Evolutionary conservation across 2,329 filamentous ascomycete species (phyloP).

Genomic region (Sporothrix brasiliensis): DNA sequence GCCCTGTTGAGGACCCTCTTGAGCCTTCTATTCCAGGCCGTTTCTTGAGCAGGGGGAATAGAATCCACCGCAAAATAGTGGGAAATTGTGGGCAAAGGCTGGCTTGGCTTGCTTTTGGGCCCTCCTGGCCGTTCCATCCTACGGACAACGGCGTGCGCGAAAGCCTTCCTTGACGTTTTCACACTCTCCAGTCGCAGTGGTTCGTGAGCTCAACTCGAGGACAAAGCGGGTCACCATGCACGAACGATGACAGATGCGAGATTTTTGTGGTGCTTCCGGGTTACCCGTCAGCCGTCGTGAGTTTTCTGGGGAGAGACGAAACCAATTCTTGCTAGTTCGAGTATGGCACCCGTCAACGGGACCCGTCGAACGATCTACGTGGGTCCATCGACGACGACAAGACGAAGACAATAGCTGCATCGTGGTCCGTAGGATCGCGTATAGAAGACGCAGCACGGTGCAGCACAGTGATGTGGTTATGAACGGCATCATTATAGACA

Average conservation of each 20-base stretch:
- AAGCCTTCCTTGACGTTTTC: background rate
- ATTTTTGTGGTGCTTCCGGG: background rate
- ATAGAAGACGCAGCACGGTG: background rate
- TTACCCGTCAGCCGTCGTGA: background rate
- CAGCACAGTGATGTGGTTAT: background rate
- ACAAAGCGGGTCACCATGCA: conserved; percentile 8
- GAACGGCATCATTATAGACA: too few species aligned
- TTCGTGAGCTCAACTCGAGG: background rate
- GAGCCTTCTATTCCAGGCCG: background rate
- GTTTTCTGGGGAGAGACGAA: background rate
- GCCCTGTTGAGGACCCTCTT: conserved; percentile 14
- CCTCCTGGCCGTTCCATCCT: background rate
- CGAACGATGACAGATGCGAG: background rate
- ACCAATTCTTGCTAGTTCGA: background rate
- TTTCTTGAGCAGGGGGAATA: background rate
- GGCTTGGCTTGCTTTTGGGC: conserved; percentile 15
- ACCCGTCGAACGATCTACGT: background rate
- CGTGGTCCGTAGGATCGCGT: background rate
- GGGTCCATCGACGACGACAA: background rate
- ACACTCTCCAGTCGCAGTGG: background rate
- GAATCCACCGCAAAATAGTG: conserved; percentile 15
- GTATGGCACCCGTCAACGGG: conserved; percentile 1
- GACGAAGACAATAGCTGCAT: background rate
- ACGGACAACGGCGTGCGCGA: conserved; percentile 18
- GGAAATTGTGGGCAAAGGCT: conserved; percentile 13